Evolutionary conservation across 164 flowering plant species (phyloP).

Genomic region (Sextonia rubra): DNA sequence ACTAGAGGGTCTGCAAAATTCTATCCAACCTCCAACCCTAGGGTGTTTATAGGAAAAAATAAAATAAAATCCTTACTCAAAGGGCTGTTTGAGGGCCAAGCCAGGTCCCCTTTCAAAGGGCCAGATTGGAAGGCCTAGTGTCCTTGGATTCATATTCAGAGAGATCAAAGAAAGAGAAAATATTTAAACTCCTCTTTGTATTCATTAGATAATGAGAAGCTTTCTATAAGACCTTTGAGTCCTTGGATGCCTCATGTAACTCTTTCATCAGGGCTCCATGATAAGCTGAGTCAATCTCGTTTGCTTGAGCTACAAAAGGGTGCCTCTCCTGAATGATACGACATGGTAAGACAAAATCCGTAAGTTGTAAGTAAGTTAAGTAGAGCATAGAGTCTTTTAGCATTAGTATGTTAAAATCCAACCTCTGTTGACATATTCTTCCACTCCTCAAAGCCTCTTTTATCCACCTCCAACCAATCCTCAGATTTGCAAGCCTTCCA

Average conservation of each 20-base stretch:
- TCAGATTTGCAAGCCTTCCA: slow-evolving; percentile 13
- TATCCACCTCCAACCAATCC: slow-evolving; percentile 21
- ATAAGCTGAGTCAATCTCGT: slow-evolving; percentile 22
- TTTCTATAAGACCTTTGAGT: neutral
- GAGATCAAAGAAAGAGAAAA: too few species aligned
- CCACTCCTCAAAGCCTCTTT: slow-evolving; percentile 39
- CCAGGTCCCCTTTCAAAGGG: too few species aligned
- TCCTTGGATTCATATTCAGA: too few species aligned
- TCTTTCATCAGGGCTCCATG: slow-evolving; percentile 22
- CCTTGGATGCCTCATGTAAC: neutral
- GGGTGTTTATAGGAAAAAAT: too few species aligned
- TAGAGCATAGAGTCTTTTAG: too few species aligned
- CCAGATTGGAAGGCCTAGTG: too few species aligned
- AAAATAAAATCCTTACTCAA: too few species aligned
- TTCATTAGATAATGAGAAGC: neutral
- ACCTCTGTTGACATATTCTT: slow-evolving; percentile 41
- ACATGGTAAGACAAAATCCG: neutral
- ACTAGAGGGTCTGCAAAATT: too few species aligned
- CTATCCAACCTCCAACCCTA: too few species aligned
- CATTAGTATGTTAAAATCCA: neutral
- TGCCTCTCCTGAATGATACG: slow-evolving; percentile 26
- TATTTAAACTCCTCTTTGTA: too few species aligned
- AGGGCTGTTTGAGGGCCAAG: too few species aligned
- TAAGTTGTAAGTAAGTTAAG: neutral
- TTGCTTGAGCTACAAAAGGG: slow-evolving; percentile 22